Conservation (phyloP, 345 rosid genomes). For the Noccaea caerulescens region DNA sequence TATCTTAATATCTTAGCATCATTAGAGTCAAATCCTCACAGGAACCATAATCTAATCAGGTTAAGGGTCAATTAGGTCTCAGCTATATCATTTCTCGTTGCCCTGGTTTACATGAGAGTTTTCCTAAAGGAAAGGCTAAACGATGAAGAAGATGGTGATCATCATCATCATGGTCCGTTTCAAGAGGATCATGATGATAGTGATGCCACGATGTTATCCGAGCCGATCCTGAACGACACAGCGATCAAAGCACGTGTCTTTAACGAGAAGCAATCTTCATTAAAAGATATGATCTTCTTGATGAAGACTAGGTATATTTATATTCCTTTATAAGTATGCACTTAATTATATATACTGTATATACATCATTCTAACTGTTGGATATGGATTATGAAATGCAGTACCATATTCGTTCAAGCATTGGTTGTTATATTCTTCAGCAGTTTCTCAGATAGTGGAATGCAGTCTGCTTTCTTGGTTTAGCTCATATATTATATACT, state of each 20-base stretch:
- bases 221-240: constrained; percentile 55
- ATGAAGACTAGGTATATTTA: constrained; percentile 59
- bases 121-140: constrained; percentile 63
- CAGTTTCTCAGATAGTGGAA: constrained; percentile 71
- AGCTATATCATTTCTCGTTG: constrained; percentile 57
- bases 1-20: constrained; percentile 44
- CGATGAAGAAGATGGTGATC: constrained; percentile 20
- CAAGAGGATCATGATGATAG: constrained; percentile 9
- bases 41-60: constrained; percentile 2
- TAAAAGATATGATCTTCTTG: constrained; percentile 55
- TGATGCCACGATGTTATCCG: constrained; percentile 33
- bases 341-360: background rate
- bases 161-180: background rate
- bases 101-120: constrained; percentile 75
- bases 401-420: constrained; percentile 68
- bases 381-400: constrained; percentile 44
- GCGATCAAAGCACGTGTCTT: constrained; percentile 32
- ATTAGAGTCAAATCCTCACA: background rate
- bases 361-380: background rate
- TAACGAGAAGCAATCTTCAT: constrained; percentile 62
- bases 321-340: background rate
- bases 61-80: constrained; percentile 54
- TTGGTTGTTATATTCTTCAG: constrained; percentile 77
- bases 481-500: constrained; percentile 4
- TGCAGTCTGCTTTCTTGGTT: constrained; percentile 66